phyloP scores from a whole-genome alignment of 768 basidiomycete species.

The Neoboletus brunneissimus region DNA sequence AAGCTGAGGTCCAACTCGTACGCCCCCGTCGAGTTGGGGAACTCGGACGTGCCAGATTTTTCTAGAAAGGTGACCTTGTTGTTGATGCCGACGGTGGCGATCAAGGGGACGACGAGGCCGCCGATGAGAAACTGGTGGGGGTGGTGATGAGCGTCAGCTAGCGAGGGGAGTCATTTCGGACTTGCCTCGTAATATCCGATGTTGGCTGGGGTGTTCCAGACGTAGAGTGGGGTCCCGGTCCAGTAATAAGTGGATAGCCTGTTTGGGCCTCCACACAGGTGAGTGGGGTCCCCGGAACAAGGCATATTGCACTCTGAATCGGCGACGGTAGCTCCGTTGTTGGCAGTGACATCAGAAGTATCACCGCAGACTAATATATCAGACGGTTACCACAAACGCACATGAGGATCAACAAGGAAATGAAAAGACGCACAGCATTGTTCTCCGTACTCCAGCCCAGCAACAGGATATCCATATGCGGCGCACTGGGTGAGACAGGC shows the following conservation, averaged over 20 bases:
- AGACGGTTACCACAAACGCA: not conserved
- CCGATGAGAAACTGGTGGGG: conserved; percentile 40
- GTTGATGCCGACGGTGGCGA: conserved; percentile 75
- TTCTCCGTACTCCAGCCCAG: conserved; percentile 65
- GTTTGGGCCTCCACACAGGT: conserved; percentile 61
- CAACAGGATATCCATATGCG: conserved; percentile 67
- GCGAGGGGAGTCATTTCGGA: not conserved
- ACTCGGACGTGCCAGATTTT: conserved; percentile 64
- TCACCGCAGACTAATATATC: conserved; percentile 64
- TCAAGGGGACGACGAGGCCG: conserved; percentile 68
- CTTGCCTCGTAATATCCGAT: conserved; percentile 70
- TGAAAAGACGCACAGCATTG: conserved; percentile 67
- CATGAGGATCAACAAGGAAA: not conserved
- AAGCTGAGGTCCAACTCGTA: conserved; percentile 73
- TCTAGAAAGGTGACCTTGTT: conserved; percentile 81
- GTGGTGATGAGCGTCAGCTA: not conserved
- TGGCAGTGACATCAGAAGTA: conserved; percentile 44
- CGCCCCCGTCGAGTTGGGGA: conserved; percentile 69
- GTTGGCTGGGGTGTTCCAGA: conserved; percentile 64
- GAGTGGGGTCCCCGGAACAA: conserved; percentile 69
- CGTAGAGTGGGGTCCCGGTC: conserved; percentile 46
- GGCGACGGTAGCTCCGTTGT: conserved; percentile 31
- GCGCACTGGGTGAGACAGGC: conserved; percentile 69
- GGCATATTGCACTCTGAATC: conserved; percentile 44
- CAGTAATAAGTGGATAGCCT: conserved; percentile 55